Base-by-base conservation (phyloP, 768 basidiomycete genomes). In the Rhodosporidiobolus odoratus region DNA sequence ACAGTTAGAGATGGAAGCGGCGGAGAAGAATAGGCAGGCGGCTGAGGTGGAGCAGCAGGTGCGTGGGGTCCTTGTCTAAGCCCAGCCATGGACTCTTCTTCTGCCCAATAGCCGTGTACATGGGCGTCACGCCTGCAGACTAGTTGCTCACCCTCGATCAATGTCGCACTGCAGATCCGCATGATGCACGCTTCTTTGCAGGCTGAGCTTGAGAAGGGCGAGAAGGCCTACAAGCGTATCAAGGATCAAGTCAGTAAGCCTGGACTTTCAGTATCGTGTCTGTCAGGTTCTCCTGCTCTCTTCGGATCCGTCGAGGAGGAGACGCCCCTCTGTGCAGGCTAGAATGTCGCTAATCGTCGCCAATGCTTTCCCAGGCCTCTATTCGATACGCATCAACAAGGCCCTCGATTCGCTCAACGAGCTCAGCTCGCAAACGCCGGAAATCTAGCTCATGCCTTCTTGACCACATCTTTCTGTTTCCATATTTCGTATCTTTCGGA, bases 171-270 rank as follows among this genome's bases (percentile, higher is more conserved):
- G 30, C 69, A 74, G 73, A 74, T 74, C 40, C 68, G 69, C 12
- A 56, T 47, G 1, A 61, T 74, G 58, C 65, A 68, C 37, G 34
- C 37, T 4, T 64, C 57, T 19, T 35, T 71, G 3, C 66, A 71
- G 10, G 30, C 37, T 7, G 73, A 75, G 58, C 67, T 75, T 38
- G 70, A 75, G 15, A 64, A 63, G 21, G 69, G 69, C 43, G 69
- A 68, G 62, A 66, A 65, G 61, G 73, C 66, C 12, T 75, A 56
- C 69, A 71, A 68, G 50, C 64, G 65, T 32, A 75, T 75, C 59
- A 65, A 66, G 58, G 65, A 59, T 8, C 66, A 68, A 56, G 40
- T 75, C 56, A 54, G 73, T 74, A 40, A 35, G 73, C 68, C 43
- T 5, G 0, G 23, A 23, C 41, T 21, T 47, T 25, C 23, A 34